A percentile compares a stretch with the other conserved stretches of the same genome.
These are phyloP conservation scores for Hypoxylon sp. DNA, from an alignment of 2,329 filamentous ascomycete genomes.

Conservation along the genomic window DNA sequence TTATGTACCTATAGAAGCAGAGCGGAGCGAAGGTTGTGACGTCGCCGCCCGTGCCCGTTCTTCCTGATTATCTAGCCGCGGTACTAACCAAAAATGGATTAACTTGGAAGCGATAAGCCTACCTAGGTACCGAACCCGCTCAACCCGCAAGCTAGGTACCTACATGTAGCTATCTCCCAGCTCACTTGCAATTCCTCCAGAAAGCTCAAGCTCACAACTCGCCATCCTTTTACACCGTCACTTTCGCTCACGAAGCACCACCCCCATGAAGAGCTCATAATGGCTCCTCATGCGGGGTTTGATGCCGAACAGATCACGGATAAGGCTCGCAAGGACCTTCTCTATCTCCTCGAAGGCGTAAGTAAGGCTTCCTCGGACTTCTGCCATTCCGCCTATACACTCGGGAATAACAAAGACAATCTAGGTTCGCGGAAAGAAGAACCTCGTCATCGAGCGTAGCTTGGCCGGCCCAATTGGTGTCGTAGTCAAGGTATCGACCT, in stretches of 20 bases:
- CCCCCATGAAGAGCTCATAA: slow-evolving; percentile 67
- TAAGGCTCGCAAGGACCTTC: slow-evolving; percentile 87
- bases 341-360: slow-evolving; percentile 94
- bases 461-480: slow-evolving; percentile 90
- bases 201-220: slow-evolving; percentile 25
- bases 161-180: slow-evolving; percentile 27
- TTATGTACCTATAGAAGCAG: too few relatives aligned
- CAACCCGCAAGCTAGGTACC: slow-evolving; percentile 34
- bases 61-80: background rate
- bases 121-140: slow-evolving; percentile 22
- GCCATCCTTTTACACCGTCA: slow-evolving; percentile 15
- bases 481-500: slow-evolving; percentile 93
- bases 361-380: slow-evolving; percentile 61
- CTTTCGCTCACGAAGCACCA: slow-evolving; percentile 37
- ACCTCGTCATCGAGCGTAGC: slow-evolving; percentile 90
- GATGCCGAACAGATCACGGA: slow-evolving; percentile 81
- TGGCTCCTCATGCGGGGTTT: slow-evolving; percentile 79
- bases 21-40: slow-evolving; percentile 40
- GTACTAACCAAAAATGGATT: slow-evolving; percentile 21
- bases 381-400: slow-evolving; percentile 26
- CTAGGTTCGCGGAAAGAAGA: slow-evolving; percentile 98
- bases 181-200: slow-evolving; percentile 22
- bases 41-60: slow-evolving; percentile 21
- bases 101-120: slow-evolving; percentile 34
- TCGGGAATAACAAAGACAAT: slow-evolving; percentile 37